phyloP scores from a whole-genome alignment of 2,329 filamentous ascomycete species.

The Fusarium cyanostomum region DNA sequence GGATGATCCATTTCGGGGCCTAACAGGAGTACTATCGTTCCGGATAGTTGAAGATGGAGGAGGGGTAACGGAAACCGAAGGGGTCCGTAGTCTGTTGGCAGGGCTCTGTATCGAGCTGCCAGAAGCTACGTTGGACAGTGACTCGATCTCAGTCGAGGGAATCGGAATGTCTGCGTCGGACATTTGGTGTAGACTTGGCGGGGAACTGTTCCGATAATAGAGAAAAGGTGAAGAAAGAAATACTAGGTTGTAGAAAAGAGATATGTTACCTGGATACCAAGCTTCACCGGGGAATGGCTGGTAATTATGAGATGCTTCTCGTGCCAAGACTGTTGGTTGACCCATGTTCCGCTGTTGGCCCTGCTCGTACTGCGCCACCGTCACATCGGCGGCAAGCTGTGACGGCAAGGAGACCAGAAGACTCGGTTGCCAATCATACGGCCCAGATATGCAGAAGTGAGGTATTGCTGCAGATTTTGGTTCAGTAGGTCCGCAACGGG shows the following conservation, averaged over 20 bases:
- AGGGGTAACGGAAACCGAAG: slow-evolving; percentile 25
- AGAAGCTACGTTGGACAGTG: not conserved
- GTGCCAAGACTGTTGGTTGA: not conserved
- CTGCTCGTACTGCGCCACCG: not conserved
- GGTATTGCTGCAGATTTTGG: not conserved
- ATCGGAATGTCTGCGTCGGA: slow-evolving; percentile 19
- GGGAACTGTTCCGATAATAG: not conserved
- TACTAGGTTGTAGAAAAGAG: not conserved
- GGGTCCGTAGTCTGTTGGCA: slow-evolving; percentile 15
- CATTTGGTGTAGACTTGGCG: too few species aligned
- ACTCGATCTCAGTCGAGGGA: slow-evolving; percentile 22
- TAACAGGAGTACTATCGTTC: not conserved
- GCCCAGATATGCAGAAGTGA: not conserved
- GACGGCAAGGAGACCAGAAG: not conserved
- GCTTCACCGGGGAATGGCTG: too few species aligned
- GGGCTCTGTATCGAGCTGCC: not conserved
- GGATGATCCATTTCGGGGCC: not conserved
- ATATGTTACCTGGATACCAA: not conserved
- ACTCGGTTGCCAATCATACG: not conserved
- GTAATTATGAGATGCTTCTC: not conserved
- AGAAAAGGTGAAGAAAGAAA: not conserved
- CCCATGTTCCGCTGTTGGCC: not conserved
- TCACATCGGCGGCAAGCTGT: not conserved
- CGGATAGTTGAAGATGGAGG: not conserved
- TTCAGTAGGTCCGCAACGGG: too few species aligned